Conservation (phyloP, 192 early-diverging fungal species). For the Piromyces finnis region DNA sequence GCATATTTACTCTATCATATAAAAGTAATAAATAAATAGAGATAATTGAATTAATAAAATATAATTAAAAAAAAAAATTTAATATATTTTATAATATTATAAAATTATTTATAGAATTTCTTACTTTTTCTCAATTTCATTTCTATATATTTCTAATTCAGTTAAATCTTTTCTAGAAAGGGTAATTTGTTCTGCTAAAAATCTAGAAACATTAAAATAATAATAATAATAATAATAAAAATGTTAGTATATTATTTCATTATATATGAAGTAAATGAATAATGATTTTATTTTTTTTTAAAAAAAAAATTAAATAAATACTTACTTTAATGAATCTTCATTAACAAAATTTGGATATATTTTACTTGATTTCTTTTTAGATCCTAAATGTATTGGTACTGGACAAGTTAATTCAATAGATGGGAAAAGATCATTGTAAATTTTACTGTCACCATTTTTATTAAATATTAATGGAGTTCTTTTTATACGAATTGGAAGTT, state of each 20-base stretch:
- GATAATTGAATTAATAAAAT: too few species aligned
- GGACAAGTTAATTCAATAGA: background rate
- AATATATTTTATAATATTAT: too few species aligned
- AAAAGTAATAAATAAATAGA: too few species aligned
- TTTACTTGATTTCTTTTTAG: background rate
- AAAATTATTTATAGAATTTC: too few species aligned
- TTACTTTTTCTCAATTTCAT: background rate
- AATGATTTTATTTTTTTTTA: too few species aligned
- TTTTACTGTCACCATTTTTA: background rate
- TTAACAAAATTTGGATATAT: background rate
- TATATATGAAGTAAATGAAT: too few species aligned
- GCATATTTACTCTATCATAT: background rate
- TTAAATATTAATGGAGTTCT: background rate
- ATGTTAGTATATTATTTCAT: too few species aligned
- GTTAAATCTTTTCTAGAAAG: background rate
- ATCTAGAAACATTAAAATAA: background rate
- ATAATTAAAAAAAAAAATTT: too few species aligned
- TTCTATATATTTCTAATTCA: background rate
- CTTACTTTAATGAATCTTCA: background rate
- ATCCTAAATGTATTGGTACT: background rate
- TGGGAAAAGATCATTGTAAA: background rate
- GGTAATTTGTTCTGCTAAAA: background rate
- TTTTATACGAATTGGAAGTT: conserved; percentile 1
- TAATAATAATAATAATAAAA: too few species aligned
- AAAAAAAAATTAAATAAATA: too few species aligned